Conservation (phyloP, 148 eudicot species). For the Rhododendron williamsianum region DNA sequence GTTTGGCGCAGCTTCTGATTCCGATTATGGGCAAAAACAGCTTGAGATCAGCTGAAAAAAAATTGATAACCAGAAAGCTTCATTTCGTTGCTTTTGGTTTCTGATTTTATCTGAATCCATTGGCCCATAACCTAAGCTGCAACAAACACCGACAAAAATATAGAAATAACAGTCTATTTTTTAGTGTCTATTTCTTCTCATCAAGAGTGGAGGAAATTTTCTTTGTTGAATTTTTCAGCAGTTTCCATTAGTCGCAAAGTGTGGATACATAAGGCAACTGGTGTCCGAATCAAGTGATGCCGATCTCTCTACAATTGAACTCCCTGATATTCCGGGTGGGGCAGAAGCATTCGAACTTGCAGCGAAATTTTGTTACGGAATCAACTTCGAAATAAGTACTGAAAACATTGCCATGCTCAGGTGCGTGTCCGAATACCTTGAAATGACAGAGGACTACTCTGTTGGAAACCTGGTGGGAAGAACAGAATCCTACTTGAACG, state of each 20-base stretch:
- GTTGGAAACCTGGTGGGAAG: slow-evolving; percentile 60
- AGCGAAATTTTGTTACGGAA: slow-evolving; percentile 89
- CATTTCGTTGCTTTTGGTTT: neutral
- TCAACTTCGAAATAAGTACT: slow-evolving; percentile 64
- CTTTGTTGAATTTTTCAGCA: slow-evolving; percentile 22
- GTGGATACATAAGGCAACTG: slow-evolving; percentile 68
- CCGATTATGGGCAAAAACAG: neutral
- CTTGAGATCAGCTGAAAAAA: neutral
- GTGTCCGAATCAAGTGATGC: slow-evolving; percentile 50
- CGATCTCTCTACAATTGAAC: slow-evolving; percentile 41
- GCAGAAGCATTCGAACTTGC: slow-evolving; percentile 80
- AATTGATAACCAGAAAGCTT: neutral
- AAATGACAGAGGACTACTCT: slow-evolving; percentile 85
- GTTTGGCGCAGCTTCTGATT: neutral
- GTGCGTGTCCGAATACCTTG: slow-evolving; percentile 77
- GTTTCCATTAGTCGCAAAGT: slow-evolving; percentile 85
- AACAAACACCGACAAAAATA: neutral
- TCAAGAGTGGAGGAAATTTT: neutral
- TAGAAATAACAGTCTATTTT: neutral
- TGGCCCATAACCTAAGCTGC: neutral
- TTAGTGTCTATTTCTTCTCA: neutral
- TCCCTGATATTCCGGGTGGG: slow-evolving; percentile 81
- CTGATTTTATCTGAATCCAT: neutral
- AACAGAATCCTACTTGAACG: slow-evolving; percentile 63
- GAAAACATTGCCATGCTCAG: slow-evolving; percentile 76